Percentiles rank a stretch among this genome's conserved stretches.
Conservation (phyloP, 2,329 filamentous ascomycete genomes). For the Pseudocercospora crystallina region DNA sequence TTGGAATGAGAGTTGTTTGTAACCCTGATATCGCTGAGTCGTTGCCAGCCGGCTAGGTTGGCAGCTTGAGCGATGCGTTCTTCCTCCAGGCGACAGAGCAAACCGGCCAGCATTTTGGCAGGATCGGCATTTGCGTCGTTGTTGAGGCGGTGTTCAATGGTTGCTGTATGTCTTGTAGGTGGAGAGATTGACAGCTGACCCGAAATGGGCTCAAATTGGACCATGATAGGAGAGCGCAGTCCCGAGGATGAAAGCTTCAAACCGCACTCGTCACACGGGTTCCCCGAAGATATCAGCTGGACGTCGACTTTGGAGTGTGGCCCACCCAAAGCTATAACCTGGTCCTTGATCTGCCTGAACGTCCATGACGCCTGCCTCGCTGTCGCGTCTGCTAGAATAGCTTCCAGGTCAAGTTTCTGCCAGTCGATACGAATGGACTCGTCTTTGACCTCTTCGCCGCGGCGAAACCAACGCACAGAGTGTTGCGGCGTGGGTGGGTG, state of each 20-base stretch:
- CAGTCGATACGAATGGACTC: conserved; percentile 64
- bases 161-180: conserved; percentile 35
- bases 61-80: conserved; percentile 63
- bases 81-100: conserved; percentile 40
- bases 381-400: conserved; percentile 71
- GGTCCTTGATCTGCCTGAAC: conserved; percentile 64
- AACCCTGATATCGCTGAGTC: conserved; percentile 47
- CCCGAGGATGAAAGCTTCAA: conserved; percentile 69
- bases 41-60: conserved; percentile 64
- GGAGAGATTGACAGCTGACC: conserved; percentile 74
- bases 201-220: conserved; percentile 74
- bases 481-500: conserved; percentile 42
- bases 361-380: conserved; percentile 72
- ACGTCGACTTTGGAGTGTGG: conserved; percentile 11
- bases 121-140: conserved; percentile 47
- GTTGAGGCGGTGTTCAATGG: conserved; percentile 67
- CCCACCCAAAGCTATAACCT: conserved; percentile 49
- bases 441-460: conserved; percentile 72
- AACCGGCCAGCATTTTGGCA: conserved; percentile 8
- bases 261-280: conserved; percentile 65
- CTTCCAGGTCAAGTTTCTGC: conserved; percentile 69
- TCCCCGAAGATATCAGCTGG: conserved; percentile 56
- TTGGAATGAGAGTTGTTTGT: conserved; percentile 51
- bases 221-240: conserved; percentile 54
- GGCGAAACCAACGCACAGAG: conserved; percentile 77